A percentile compares a stretch with the other conserved stretches of the same genome.
These are phyloP conservation scores for Ophiostoma piceae DNA, from an alignment of 2,329 filamentous ascomycete genomes.

Conservation along the genomic window DNA sequence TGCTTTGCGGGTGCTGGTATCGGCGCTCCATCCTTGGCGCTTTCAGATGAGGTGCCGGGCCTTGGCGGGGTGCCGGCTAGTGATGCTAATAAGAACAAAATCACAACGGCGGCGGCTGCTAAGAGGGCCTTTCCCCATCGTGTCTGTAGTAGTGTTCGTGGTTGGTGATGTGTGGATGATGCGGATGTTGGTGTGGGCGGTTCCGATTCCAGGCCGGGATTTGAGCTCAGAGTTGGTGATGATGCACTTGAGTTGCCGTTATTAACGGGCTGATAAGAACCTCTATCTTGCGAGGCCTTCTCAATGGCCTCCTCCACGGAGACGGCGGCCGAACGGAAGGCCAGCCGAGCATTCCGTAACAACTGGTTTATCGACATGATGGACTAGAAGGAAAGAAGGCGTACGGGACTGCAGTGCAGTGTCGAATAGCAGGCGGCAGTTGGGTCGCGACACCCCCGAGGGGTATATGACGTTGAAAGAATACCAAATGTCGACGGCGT, in stretches of 20 bases:
- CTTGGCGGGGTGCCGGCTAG: background rate
- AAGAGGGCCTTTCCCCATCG: conserved; percentile 18
- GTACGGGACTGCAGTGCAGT: background rate
- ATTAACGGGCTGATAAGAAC: conserved; percentile 10
- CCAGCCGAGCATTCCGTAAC: conserved; percentile 10
- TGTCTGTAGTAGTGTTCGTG: conserved; percentile 15
- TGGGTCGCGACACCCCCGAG: background rate
- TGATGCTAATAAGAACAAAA: conserved; percentile 1
- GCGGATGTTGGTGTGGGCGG: background rate
- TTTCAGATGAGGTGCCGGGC: background rate
- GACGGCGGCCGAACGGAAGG: conserved; percentile 14
- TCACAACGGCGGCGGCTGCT: conserved; percentile 2
- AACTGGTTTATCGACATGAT: background rate
- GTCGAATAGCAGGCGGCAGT: background rate
- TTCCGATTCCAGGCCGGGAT: background rate
- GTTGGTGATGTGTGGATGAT: background rate
- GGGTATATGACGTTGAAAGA: background rate
- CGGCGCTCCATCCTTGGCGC: conserved; percentile 9
- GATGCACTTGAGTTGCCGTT: background rate
- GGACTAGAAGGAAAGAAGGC: background rate
- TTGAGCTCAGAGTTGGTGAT: background rate
- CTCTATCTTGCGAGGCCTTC: background rate
- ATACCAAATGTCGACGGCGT: background rate
- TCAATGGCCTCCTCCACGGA: conserved; percentile 13
- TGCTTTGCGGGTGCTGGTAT: background rate